Evolutionary conservation across 495 filamentous ascomycete genomes (phyloP).

Genomic region (Achaetomiella virescens): DNA sequence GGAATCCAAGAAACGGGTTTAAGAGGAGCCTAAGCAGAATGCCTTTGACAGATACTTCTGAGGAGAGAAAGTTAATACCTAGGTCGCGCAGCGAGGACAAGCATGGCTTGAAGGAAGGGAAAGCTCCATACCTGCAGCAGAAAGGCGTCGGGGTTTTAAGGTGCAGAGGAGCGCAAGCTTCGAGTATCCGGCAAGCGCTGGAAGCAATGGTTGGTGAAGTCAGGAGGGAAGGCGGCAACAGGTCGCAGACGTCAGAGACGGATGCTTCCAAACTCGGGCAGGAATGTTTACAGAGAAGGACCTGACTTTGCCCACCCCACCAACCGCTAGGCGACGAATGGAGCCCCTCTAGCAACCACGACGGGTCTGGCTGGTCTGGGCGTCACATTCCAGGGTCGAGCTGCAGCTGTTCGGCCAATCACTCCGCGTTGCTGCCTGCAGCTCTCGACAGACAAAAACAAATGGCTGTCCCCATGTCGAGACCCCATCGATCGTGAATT

Average conservation of each 20-base stretch:
- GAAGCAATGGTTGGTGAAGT: constrained; percentile 7
- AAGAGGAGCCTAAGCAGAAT: constrained; percentile 14
- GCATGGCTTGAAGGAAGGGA: neutral
- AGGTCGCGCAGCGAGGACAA: neutral
- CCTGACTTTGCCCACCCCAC: constrained; percentile 14
- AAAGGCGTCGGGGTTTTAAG: constrained; percentile 4
- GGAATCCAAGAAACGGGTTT: neutral
- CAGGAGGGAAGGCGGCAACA: constrained; percentile 1
- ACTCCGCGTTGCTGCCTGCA: neutral
- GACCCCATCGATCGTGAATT: neutral
- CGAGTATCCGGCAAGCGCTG: neutral
- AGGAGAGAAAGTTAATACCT: constrained; percentile 21
- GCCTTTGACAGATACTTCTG: constrained; percentile 9
- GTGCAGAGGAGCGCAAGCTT: neutral
- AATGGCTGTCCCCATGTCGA: neutral
- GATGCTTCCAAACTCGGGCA: constrained; percentile 1
- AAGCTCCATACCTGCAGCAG: constrained; percentile 19
- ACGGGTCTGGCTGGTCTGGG: neutral
- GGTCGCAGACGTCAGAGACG: neutral
- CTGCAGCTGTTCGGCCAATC: constrained; percentile 11
- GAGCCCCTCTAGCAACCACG: constrained; percentile 23
- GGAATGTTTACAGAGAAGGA: constrained; percentile 21
- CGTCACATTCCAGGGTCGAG: neutral
- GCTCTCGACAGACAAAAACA: constrained; percentile 8
- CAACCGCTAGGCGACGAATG: constrained; percentile 15